Base-by-base conservation (phyloP, 495 filamentous ascomycete species). In the Extremus antarcticus region DNA sequence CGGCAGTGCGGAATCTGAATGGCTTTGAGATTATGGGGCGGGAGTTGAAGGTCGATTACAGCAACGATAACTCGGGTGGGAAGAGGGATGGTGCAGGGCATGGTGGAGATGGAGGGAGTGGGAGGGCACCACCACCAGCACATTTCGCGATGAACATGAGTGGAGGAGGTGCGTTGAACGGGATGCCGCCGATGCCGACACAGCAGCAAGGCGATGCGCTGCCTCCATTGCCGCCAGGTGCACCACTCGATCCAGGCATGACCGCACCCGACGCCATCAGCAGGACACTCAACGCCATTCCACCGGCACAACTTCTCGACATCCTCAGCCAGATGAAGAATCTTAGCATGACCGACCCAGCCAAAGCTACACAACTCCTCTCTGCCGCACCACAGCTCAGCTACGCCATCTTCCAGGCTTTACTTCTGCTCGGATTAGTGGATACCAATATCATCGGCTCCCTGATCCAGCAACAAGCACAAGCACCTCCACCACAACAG, bases 11-110 rank as follows among this genome's bases (percentile, higher is more conserved):
- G 55, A 98, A 98, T 65, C 76, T 98, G 29, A 94, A 98, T 73
- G 88, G 94, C 66, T 82, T 90, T 75, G 91, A 97, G 67, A 83
- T 95, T 56, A 94, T 95, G 88, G 88, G 88, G 20, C 82, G 92
- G 52, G 94, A 94, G 65, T 77, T 98, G 53, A 81, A 90, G 25
- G 92, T 98, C 25, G 92, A 95, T 67, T 98, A 90, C 69, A 89
- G 86, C 23, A 92, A 95, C 67, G 90, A 95, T 66, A 87, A 87
- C 22, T 85, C 83, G 49, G 83, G 84, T 17, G 71, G 81, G 24
- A 47, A 54, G 32, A 25, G 49, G 29, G 21, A 24, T 21, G 41
- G 50, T 52, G 45, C 20, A 17, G 24, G 29, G 8, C 15, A 41
- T 11, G 50, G 25, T 17, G 55, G 43, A 11, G 50, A 22, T 15